Conservation (phyloP, 2,329 filamentous ascomycete genomes). For the Hymenotorrendiella dingleyae region DNA sequence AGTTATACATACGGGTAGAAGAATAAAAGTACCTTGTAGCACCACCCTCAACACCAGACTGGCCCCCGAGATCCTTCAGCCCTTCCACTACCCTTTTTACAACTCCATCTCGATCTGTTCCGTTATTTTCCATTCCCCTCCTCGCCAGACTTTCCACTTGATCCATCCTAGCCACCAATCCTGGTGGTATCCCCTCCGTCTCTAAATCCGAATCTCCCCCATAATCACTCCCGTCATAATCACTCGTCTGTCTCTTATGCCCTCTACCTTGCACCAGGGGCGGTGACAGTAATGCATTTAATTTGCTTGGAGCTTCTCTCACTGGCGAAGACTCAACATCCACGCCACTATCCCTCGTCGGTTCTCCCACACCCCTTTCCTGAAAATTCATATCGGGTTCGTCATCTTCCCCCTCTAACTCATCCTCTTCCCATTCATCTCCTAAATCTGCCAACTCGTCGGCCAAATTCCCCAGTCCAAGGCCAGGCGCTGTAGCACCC, state of each 20-base stretch:
- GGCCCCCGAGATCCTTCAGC: constrained; percentile 67
- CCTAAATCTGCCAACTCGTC: constrained; percentile 75
- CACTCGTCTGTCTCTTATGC: constrained; percentile 48
- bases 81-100: constrained; percentile 62
- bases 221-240: constrained; percentile 70
- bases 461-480: constrained; percentile 69
- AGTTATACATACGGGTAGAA: neutral
- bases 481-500: constrained; percentile 36
- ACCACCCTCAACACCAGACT: constrained; percentile 65
- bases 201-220: constrained; percentile 68
- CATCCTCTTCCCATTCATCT: constrained; percentile 59
- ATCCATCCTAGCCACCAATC: constrained; percentile 63
- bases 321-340: constrained; percentile 26
- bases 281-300: constrained; percentile 19
- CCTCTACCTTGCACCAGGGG: constrained; percentile 17
- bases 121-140: constrained; percentile 59
- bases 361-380: constrained; percentile 28
- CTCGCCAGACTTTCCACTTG: constrained; percentile 66
- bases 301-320: constrained; percentile 15
- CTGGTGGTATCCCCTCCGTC: constrained; percentile 59
- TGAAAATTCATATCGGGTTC: constrained; percentile 38
- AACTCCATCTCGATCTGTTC: constrained; percentile 58
- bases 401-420: constrained; percentile 46
- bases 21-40: constrained; percentile 54
- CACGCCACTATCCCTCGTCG: constrained; percentile 30